phyloP scores from a whole-genome alignment of 345 rosid genomes.

The Brassica incana region DNA sequence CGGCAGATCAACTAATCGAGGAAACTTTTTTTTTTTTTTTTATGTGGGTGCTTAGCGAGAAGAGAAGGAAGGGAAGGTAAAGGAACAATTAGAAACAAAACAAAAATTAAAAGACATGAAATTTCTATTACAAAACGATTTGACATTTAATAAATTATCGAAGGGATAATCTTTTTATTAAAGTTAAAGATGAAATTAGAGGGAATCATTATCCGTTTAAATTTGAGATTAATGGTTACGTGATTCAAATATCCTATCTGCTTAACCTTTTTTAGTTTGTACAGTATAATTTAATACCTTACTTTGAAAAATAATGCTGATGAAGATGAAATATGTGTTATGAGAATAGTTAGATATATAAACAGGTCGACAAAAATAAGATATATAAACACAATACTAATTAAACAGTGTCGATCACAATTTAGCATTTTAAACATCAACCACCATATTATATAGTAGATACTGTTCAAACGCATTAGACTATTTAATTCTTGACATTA shows the following conservation, averaged over 20 bases:
- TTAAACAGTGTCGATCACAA: not conserved
- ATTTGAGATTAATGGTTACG: conserved; percentile 28
- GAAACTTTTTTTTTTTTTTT: conserved; percentile 33
- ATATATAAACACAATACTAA: not conserved
- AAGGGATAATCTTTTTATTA: not conserved
- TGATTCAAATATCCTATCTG: conserved; percentile 2
- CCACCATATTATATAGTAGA: not conserved
- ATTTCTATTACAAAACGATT: conserved; percentile 25
- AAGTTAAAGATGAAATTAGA: conserved; percentile 19
- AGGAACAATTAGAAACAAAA: conserved; percentile 26
- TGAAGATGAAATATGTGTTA: not conserved
- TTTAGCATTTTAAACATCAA: not conserved
- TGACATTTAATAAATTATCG: conserved; percentile 19
- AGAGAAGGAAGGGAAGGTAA: conserved; percentile 48
- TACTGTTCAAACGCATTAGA: not conserved
- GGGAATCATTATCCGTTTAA: conserved; percentile 32
- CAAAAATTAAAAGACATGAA: not conserved
- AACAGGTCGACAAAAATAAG: no score
- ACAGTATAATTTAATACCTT: not conserved
- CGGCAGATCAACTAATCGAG: conserved; percentile 86
- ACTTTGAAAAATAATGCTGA: not conserved
- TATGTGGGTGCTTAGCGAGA: conserved; percentile 42
- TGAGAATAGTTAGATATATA: not conserved
- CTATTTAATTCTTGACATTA: not conserved
- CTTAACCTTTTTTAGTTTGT: not conserved